phyloP scores from a whole-genome alignment of 164 flowering plant species.

The Stephania japonica region DNA sequence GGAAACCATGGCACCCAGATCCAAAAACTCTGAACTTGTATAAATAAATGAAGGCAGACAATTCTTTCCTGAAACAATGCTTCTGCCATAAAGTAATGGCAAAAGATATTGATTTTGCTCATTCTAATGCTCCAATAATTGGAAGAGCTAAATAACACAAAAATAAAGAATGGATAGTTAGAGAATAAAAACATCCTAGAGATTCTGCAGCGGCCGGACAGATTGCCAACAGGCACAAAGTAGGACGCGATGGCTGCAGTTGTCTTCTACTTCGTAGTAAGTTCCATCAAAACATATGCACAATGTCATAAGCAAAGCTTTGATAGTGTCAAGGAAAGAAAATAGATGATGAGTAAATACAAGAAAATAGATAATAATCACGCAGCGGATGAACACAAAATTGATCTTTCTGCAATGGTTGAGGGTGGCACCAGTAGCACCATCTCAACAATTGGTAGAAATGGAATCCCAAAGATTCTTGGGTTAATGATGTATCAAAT shows the following conservation, averaged over 20 bases:
- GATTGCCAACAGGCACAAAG: neutral
- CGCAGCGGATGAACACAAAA: neutral
- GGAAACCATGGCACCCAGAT: neutral
- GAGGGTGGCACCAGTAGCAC: neutral
- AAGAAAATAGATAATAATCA: neutral
- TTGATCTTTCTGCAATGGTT: neutral
- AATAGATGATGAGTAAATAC: neutral
- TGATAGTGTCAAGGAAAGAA: neutral
- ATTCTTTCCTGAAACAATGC: neutral
- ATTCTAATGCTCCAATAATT: neutral
- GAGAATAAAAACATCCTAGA: neutral
- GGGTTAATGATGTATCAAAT: too few species aligned
- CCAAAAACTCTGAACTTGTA: neutral
- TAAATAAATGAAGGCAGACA: neutral
- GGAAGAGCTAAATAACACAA: neutral
- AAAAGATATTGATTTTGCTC: neutral
- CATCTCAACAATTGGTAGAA: neutral
- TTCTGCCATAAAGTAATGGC: neutral
- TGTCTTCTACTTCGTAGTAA: neutral
- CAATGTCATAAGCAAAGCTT: constrained; percentile 9
- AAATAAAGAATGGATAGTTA: neutral
- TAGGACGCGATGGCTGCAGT: neutral
- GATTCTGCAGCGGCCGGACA: neutral
- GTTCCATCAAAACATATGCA: constrained; percentile 8
- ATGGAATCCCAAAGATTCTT: too few species aligned